Percentiles rank a stretch among this genome's conserved stretches.
Evolutionary conservation across 805 yeast genomes (phyloP).

Genomic region (Candida ponderosae): DNA sequence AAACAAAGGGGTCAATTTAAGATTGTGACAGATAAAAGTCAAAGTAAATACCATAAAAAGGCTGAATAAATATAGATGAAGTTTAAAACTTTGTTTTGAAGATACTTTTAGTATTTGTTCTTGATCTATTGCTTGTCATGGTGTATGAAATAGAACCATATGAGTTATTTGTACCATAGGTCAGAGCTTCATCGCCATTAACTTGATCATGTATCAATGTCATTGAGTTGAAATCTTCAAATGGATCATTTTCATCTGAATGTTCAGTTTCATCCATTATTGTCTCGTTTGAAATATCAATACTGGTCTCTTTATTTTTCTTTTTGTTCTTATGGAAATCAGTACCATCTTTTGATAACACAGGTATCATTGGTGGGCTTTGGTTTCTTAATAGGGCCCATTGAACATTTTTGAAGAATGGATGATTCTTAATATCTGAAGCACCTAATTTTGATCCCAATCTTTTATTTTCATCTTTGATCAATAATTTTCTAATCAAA

Average conservation of each 20-base stretch:
- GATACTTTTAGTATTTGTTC: constrained; percentile 28
- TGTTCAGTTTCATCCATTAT: constrained; percentile 24
- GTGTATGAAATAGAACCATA: constrained; percentile 35
- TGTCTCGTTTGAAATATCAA: constrained; percentile 21
- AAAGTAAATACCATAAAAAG: too few species aligned
- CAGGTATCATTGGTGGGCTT: constrained; percentile 94
- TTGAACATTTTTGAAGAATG: constrained; percentile 83
- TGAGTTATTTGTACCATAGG: constrained; percentile 36
- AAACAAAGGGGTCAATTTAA: too few species aligned
- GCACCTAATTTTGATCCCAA: constrained; percentile 93
- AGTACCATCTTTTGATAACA: constrained; percentile 45
- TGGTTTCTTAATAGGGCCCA: constrained; percentile 94
- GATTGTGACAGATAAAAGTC: too few species aligned
- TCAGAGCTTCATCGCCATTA: constrained; percentile 34
- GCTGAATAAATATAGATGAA: background rate
- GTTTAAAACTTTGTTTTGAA: constrained; percentile 17
- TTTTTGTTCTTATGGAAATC: constrained; percentile 34
- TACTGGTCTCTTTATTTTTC: constrained; percentile 14
- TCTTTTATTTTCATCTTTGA: constrained; percentile 83
- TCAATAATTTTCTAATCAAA: constrained; percentile 70
- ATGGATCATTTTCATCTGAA: constrained; percentile 56
- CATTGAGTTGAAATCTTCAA: constrained; percentile 77
- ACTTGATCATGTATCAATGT: constrained; percentile 71
- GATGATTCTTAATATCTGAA: constrained; percentile 85
- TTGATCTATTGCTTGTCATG: constrained; percentile 27